These are phyloP conservation scores for Sphaerostilbella broomeana DNA, from an alignment of 2,329 filamentous ascomycete genomes.

Conservation along the genomic window DNA sequence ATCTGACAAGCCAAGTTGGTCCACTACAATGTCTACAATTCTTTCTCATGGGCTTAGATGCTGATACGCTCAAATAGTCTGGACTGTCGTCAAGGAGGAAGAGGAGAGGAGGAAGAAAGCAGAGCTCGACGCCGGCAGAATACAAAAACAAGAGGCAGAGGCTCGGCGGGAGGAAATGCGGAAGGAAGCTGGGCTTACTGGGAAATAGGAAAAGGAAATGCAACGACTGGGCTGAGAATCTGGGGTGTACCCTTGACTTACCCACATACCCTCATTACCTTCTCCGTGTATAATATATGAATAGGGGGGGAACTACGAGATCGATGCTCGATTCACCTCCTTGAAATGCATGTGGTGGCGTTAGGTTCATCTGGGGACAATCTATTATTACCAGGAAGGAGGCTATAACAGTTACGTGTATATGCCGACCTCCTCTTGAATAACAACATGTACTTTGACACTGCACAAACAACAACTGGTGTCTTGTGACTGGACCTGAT, in stretches of 20 bases:
- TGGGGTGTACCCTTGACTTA: too few relatives aligned
- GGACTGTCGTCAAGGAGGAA: constrained; percentile 45
- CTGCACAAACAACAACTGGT: too few relatives aligned
- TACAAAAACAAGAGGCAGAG: constrained; percentile 36
- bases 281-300: neutral
- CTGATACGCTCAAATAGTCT: constrained; percentile 33
- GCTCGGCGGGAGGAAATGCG: constrained; percentile 43
- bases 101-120: constrained; percentile 36
- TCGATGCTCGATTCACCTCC: too few relatives aligned
- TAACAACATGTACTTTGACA: too few relatives aligned
- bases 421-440: too few relatives aligned
- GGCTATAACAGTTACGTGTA: too few relatives aligned
- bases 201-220: constrained; percentile 20
- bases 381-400: too few relatives aligned
- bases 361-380: too few relatives aligned
- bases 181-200: constrained; percentile 39
- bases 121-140: constrained; percentile 28
- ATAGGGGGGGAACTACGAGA: neutral
- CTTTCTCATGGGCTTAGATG: neutral
- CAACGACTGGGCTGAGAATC: too few relatives aligned
- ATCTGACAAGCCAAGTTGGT: constrained; percentile 82
- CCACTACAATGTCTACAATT: neutral
- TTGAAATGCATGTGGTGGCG: too few relatives aligned
- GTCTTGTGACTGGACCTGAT: too few relatives aligned
- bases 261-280: too few relatives aligned